Evolutionary conservation across 2,329 filamentous ascomycete genomes (phyloP).

Genomic region (Rhytidhysteron rufulum): DNA sequence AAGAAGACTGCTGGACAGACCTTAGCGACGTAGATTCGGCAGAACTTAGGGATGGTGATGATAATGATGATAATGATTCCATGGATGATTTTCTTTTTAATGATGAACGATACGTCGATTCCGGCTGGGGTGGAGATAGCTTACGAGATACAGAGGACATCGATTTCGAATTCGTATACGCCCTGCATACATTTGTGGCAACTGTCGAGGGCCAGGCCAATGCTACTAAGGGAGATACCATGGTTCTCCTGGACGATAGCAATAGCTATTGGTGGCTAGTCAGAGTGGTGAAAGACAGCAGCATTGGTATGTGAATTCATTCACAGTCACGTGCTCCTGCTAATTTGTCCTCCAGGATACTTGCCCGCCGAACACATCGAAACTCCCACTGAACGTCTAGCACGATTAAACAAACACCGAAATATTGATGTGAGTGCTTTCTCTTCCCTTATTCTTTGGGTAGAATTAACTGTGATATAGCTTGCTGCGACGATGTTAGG

Average conservation of each 20-base stretch:
- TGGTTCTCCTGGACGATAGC: constrained; percentile 96
- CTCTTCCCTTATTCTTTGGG: constrained; percentile 8
- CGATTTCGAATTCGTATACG: constrained; percentile 99
- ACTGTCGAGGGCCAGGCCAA: constrained; percentile 98
- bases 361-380: constrained; percentile 97
- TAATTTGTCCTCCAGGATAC: constrained; percentile 62
- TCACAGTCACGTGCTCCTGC: neutral
- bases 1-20: constrained; percentile 27
- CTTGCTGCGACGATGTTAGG: constrained; percentile 68
- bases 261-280: constrained; percentile 99
- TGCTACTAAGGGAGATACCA: constrained; percentile 96
- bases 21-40: constrained; percentile 37
- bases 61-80: constrained; percentile 55
- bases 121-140: constrained; percentile 73
- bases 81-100: constrained; percentile 55
- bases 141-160: constrained; percentile 97
- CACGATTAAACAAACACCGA: constrained; percentile 92
- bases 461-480: constrained; percentile 41
- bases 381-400: constrained; percentile 90
- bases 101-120: constrained; percentile 64
- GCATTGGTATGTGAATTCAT: constrained; percentile 62
- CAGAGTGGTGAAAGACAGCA: constrained; percentile 93
- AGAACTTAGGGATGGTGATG: constrained; percentile 29
- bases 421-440: constrained; percentile 97
- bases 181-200: constrained; percentile 93